Percentiles rank a stretch among this genome's conserved stretches.
Evolutionary conservation across 1,284 basidiomycete species (phyloP).

Genomic region (Cryptococcus sp.): DNA sequence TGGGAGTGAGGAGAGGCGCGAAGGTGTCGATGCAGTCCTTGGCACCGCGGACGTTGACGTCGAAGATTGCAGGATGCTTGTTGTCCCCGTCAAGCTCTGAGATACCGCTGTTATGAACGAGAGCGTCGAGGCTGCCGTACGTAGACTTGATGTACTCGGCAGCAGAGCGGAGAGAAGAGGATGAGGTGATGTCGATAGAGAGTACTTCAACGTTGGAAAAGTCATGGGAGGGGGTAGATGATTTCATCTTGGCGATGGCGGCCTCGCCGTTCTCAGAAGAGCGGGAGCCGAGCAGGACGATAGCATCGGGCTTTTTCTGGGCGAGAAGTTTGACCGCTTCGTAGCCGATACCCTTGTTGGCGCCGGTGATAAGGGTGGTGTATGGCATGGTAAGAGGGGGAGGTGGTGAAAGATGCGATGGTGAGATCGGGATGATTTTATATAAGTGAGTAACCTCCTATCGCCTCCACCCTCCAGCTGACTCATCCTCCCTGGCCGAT

Average conservation of each 20-base stretch:
- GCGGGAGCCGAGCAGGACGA: constrained; percentile 14
- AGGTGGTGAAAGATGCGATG: no score
- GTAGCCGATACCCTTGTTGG: constrained; percentile 16
- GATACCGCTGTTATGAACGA: constrained; percentile 15
- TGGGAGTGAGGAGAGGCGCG: constrained; percentile 7
- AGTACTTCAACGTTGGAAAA: constrained; percentile 13
- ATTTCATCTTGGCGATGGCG: constrained; percentile 11
- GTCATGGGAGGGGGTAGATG: not conserved
- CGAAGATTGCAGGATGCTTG: constrained; percentile 6
- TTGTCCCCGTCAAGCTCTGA: constrained; percentile 1
- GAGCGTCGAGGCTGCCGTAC: constrained; percentile 9
- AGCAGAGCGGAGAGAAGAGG: constrained; percentile 5
- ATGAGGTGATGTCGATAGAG: constrained; percentile 11
- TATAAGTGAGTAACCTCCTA: no score
- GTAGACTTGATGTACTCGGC: constrained; percentile 7
- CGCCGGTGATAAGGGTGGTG: constrained; percentile 16
- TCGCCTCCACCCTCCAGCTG: no score
- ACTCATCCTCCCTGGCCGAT: no score
- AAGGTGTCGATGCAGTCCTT: constrained; percentile 11
- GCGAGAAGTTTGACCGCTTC: constrained; percentile 16
- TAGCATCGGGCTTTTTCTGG: constrained; percentile 6
- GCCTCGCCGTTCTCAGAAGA: constrained; percentile 11
- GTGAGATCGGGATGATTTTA: no score
- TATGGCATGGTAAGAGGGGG: no score
- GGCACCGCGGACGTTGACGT: constrained; percentile 12